A percentile compares a stretch with the other conserved stretches of the same genome.
Evolutionary conservation across 768 basidiomycete species (phyloP).

Genomic region (Leccinum ochraceum): DNA sequence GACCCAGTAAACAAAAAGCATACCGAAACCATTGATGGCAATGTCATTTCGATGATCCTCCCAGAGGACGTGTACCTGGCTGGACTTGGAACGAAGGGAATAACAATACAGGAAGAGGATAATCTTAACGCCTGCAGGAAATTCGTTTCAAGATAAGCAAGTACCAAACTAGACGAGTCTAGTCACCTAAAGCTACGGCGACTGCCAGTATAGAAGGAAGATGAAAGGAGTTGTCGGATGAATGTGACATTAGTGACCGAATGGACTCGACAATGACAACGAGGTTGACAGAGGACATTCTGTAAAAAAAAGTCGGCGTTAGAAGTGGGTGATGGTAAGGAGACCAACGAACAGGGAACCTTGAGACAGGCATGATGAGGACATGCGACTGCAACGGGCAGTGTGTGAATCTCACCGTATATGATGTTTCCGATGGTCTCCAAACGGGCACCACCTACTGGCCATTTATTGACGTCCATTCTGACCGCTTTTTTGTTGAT

Average conservation of each 20-base stretch:
- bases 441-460: constrained; percentile 85
- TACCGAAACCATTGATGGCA: constrained; percentile 80
- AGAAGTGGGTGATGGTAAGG: neutral
- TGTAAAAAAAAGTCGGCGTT: constrained; percentile 27
- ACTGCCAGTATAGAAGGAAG: constrained; percentile 85
- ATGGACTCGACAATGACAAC: constrained; percentile 89
- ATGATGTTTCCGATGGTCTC: constrained; percentile 89
- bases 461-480: constrained; percentile 87
- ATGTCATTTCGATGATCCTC: constrained; percentile 95
- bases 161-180: neutral
- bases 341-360: constrained; percentile 45
- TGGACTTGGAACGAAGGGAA: constrained; percentile 75
- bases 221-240: constrained; percentile 62
- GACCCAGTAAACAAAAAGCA: constrained; percentile 14
- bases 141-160: constrained; percentile 1
- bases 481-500: constrained; percentile 70
- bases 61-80: constrained; percentile 95
- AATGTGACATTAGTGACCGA: constrained; percentile 64
- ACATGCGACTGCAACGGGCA: neutral
- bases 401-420: constrained; percentile 54
- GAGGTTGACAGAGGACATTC: constrained; percentile 91
- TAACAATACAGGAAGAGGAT: constrained; percentile 86
- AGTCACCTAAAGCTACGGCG: constrained; percentile 67
- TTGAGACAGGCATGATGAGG: constrained; percentile 24
- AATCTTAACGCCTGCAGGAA: constrained; percentile 71